Base-by-base conservation (phyloP, 1,139 yeast genomes). In the Lizanozyma gosingica region DNA sequence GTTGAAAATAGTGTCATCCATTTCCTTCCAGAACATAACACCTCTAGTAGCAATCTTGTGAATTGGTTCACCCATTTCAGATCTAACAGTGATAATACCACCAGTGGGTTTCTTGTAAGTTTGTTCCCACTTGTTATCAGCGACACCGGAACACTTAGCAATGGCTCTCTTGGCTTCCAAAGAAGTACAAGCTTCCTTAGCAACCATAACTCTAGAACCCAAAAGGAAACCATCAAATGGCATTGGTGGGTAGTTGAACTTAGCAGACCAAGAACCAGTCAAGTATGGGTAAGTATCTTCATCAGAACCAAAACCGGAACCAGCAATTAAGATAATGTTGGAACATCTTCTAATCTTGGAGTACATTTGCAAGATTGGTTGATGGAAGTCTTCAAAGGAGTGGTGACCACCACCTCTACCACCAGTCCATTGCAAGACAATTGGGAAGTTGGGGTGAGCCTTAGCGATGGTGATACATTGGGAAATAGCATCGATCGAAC, bases 331-430 rank as follows among this genome's bases (percentile, higher is more conserved):
- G 44, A 90, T 74, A 54, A 92, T 86, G 70, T 92, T 92, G 38
- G 86, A 60, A 56, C 90, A 83, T 67, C 88, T 84, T 78, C 99
- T 85, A 57, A 92, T 84, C 71, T 85, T 84, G 52, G 95, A 73
- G 67, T 92, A 92, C 92, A 90, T 92, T 64, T 87, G 96, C 58
- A 92, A 70, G 54, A 92, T 78, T 53, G 98, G 98, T 58, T 90
- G 92, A 64, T 92, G 98, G 94, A 90, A 88, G 68, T 92, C 98
- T 73, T 92, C 99, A 60, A 81, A 92, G 43, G 97, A 90, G 67
- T 92, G 99, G 64, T 92, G 99, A 59, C 99, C 99, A 76, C 99
- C 99, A 71, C 97, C 99, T 78, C 99, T 90, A 63, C 99, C 99
- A 76, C 97, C 98, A 48, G 99, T 92, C 99, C 99, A 92, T 74